Conservation (phyloP, 2,329 filamentous ascomycete species). For the Exophiala mesophila region DNA sequence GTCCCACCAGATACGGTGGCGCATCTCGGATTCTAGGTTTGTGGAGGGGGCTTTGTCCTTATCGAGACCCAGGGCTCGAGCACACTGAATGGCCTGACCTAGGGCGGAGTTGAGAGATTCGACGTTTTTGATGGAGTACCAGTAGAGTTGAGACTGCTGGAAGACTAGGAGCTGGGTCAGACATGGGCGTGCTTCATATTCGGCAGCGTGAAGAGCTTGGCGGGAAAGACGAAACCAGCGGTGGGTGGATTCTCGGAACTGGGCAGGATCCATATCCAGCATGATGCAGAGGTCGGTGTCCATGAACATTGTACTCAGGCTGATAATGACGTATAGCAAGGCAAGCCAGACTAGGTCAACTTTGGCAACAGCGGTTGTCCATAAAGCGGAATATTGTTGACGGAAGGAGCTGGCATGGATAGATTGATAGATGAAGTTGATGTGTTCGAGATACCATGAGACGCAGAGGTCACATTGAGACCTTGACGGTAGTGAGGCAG, state of each 20-base stretch:
- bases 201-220: constrained; percentile 29
- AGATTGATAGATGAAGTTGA: constrained; percentile 31
- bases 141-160: constrained; percentile 30
- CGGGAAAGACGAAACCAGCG: constrained; percentile 31
- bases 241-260: constrained; percentile 25
- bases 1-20: constrained; percentile 29
- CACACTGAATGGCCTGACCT: constrained; percentile 28
- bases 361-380: constrained; percentile 25
- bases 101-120: constrained; percentile 30
- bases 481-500: constrained; percentile 20
- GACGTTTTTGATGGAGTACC: constrained; percentile 31
- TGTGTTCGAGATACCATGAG: constrained; percentile 30
- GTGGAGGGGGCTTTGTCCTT: constrained; percentile 22
- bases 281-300: too few relatives aligned
- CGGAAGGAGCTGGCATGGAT: constrained; percentile 27
- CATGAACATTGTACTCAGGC: constrained; percentile 29
- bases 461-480: constrained; percentile 29
- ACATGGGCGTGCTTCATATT: constrained; percentile 29
- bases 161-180: constrained; percentile 31
- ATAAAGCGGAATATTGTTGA: constrained; percentile 28
- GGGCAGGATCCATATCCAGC: constrained; percentile 19
- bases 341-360: constrained; percentile 33
- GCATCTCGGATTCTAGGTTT: constrained; percentile 25
- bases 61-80: constrained; percentile 27
- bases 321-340: constrained; percentile 30